These are phyloP conservation scores for Colletotrichum sp. DNA, from an alignment of 2,329 filamentous ascomycete genomes.

Conservation along the genomic window DNA sequence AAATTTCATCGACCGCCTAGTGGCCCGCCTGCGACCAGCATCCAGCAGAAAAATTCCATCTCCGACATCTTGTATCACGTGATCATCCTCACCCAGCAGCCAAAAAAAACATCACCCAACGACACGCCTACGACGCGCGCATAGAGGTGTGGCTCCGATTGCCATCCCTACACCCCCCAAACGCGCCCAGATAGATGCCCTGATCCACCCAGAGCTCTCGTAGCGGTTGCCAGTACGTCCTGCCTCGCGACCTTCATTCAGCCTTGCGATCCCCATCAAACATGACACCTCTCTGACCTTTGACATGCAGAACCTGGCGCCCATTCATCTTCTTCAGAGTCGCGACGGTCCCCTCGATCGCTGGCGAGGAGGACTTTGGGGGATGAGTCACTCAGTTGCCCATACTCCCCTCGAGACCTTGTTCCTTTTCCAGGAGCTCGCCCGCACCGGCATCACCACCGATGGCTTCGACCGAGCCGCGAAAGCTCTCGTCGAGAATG, in stretches of 20 bases:
- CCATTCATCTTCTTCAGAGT: constrained; percentile 57
- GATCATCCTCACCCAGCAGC: neutral
- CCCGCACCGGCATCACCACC: constrained; percentile 68
- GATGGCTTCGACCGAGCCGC: constrained; percentile 75
- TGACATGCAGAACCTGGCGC: constrained; percentile 52
- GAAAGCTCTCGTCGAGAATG: constrained; percentile 74
- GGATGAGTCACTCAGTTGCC: constrained; percentile 62
- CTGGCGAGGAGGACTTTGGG: constrained; percentile 59
- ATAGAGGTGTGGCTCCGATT: constrained; percentile 10
- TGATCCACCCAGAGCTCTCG: constrained; percentile 16
- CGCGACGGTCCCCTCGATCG: constrained; percentile 60
- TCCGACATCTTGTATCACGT: constrained; percentile 10
- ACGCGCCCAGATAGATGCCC: constrained; percentile 21
- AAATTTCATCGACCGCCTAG: constrained; percentile 15
- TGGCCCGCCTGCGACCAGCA: neutral
- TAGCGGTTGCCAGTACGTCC: constrained; percentile 23
- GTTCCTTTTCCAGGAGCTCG: constrained; percentile 81
- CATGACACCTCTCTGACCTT: constrained; percentile 15
- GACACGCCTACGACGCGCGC: constrained; percentile 11
- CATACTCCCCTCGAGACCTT: constrained; percentile 89
- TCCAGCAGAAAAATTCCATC: neutral
- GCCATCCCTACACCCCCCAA: constrained; percentile 8
- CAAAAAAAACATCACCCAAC: constrained; percentile 13
- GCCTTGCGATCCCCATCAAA: constrained; percentile 9
- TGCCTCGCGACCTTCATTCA: constrained; percentile 9